These are phyloP conservation scores for Albifimbria verrucaria DNA, from an alignment of 2,329 filamentous ascomycete species.

Conservation along the genomic window DNA sequence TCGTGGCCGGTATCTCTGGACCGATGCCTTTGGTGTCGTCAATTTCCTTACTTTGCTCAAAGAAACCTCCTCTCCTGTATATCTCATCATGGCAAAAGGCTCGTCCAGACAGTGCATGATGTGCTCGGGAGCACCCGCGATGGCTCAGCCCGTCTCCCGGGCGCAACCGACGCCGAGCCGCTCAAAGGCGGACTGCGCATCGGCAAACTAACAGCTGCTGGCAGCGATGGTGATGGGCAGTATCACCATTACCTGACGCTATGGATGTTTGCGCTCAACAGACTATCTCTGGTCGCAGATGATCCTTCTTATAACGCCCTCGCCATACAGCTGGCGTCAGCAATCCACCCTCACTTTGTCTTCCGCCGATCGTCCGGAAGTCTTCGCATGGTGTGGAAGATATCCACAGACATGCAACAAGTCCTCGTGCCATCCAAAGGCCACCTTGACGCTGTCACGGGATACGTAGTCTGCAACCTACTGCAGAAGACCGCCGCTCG, in stretches of 20 bases:
- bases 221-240: conserved; percentile 54
- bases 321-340: conserved; percentile 48
- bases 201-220: conserved; percentile 47
- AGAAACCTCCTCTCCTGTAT: conserved; percentile 32
- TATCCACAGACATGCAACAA: conserved; percentile 43
- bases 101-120: conserved; percentile 49
- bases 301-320: conserved; percentile 45
- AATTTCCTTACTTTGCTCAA: conserved; percentile 54
- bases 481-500: conserved; percentile 38
- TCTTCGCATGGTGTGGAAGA: conserved; percentile 52
- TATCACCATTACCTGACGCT: conserved; percentile 60
- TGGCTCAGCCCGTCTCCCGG: conserved; percentile 40
- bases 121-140: conserved; percentile 51
- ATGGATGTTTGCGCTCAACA: conserved; percentile 61
- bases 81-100: conserved; percentile 46
- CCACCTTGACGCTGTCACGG: conserved; percentile 53
- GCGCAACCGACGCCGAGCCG: conserved; percentile 48
- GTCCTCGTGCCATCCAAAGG: conserved; percentile 49
- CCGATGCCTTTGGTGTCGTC: conserved; percentile 57
- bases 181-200: conserved; percentile 55
- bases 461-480: conserved; percentile 47
- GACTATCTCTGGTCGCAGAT: conserved; percentile 44
- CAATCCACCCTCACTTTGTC: conserved; percentile 52
- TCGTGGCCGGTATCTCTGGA: conserved; percentile 58
- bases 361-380: conserved; percentile 10